Percentiles rank a stretch among this genome's conserved stretches.
phyloP scores from a whole-genome alignment of 768 basidiomycete species.

The Exsudoporus frostii region DNA sequence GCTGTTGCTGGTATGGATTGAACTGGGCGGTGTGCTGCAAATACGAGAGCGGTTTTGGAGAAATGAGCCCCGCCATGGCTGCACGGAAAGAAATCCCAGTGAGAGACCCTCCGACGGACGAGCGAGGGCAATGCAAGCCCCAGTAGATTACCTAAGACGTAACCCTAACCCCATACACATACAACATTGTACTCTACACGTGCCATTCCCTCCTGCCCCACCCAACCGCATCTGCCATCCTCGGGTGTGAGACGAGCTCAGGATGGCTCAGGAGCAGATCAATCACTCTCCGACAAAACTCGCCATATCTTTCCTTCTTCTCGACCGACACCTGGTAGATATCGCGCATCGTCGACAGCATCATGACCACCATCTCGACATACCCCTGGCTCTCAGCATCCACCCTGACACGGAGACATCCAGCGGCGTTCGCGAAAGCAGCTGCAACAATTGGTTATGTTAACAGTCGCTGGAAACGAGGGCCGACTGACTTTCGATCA shows the following conservation, averaged over 20 bases:
- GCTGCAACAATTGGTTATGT: slow-evolving; percentile 33
- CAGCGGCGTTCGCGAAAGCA: slow-evolving; percentile 43
- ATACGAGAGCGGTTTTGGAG: slow-evolving; percentile 60
- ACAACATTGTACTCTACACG: neutral
- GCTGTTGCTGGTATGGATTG: slow-evolving; percentile 56
- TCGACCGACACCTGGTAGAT: slow-evolving; percentile 38
- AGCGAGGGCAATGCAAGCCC: neutral
- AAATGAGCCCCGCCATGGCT: slow-evolving; percentile 59
- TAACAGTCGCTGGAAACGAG: slow-evolving; percentile 3
- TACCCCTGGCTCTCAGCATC: slow-evolving; percentile 37
- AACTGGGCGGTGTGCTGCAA: slow-evolving; percentile 61
- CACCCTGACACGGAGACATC: slow-evolving; percentile 33
- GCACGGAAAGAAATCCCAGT: slow-evolving; percentile 7
- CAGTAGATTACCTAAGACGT: slow-evolving; percentile 22
- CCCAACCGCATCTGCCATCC: slow-evolving; percentile 31
- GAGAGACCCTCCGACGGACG: slow-evolving; percentile 11
- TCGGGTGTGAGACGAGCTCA: slow-evolving; percentile 32
- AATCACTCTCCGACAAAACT: slow-evolving; percentile 36
- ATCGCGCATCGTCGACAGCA: slow-evolving; percentile 53
- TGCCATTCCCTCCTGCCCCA: slow-evolving; percentile 28
- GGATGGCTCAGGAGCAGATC: slow-evolving; percentile 26
- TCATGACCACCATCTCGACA: slow-evolving; percentile 39
- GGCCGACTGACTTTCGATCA: slow-evolving; percentile 37
- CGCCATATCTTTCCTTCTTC: slow-evolving; percentile 30
- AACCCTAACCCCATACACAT: slow-evolving; percentile 26